A percentile compares a stretch with the other conserved stretches of the same genome.
Conservation (phyloP, 441 rosid species). For the Eruca vesicaria region DNA sequence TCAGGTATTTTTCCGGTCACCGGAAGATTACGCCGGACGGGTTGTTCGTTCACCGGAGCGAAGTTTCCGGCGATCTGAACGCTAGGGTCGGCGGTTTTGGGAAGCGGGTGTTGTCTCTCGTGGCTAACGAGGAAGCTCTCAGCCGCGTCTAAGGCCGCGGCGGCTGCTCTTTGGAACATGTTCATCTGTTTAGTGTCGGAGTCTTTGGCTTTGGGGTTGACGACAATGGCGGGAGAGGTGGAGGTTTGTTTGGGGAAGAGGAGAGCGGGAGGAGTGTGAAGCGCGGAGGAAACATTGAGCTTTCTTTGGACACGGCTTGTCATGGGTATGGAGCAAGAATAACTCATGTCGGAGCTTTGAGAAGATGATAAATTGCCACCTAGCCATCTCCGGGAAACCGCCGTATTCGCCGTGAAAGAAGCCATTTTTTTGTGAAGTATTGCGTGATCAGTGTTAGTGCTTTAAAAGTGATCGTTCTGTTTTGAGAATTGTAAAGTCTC, state of each 20-base stretch:
- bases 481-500: constrained; percentile 17
- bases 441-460: constrained; percentile 1
- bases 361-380: constrained; percentile 34
- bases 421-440: constrained; percentile 17
- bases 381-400: constrained; percentile 32
- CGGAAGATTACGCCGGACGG: constrained; percentile 46
- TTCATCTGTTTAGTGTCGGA: constrained; percentile 41
- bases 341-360: constrained; percentile 30
- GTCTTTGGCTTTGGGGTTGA: constrained; percentile 29
- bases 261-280: constrained; percentile 46
- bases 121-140: constrained; percentile 49
- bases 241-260: constrained; percentile 41
- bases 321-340: constrained; percentile 23
- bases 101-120: constrained; percentile 52
- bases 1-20: constrained; percentile 52
- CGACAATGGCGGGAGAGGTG: constrained; percentile 33
- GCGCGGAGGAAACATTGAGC: constrained; percentile 34
- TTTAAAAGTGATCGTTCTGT: neutral
- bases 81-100: constrained; percentile 60
- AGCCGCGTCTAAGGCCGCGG: constrained; percentile 46
- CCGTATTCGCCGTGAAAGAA: constrained; percentile 32
- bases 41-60: constrained; percentile 62
- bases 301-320: constrained; percentile 21
- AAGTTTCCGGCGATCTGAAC: constrained; percentile 69
- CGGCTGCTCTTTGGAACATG: constrained; percentile 50